These are phyloP conservation scores for Tuber aestivum DNA, from an alignment of 495 filamentous ascomycete species.

Conservation along the genomic window DNA sequence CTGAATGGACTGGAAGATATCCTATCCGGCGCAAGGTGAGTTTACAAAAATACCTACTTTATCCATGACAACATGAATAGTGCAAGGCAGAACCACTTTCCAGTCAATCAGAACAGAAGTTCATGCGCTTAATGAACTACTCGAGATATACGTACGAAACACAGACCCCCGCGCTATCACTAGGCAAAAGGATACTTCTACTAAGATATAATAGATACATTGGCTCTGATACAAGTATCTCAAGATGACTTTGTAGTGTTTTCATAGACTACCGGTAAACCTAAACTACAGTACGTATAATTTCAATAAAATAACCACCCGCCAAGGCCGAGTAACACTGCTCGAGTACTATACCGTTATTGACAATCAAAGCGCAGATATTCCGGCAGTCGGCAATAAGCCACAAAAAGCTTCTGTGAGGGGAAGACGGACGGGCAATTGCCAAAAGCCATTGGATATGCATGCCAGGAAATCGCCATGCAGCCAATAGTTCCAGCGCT, in stretches of 20 bases:
- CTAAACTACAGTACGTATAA: background rate
- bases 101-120: background rate
- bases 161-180: background rate
- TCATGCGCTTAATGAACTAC: background rate
- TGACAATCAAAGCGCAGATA: background rate
- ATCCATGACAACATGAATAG: background rate
- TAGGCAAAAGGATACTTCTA: background rate
- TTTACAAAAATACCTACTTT: background rate
- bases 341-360: background rate
- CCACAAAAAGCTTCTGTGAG: background rate
- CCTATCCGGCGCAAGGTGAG: background rate
- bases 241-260: background rate
- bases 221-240: background rate
- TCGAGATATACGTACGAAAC: background rate
- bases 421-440: background rate
- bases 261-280: background rate
- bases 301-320: background rate
- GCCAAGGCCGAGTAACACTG: background rate
- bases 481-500: background rate
- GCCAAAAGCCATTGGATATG: background rate
- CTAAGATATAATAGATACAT: background rate
- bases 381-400: background rate
- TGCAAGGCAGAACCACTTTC: background rate
- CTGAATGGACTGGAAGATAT: background rate
- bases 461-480: background rate